Evolutionary conservation across 305 asterid species (phyloP).

Genomic region (Solanum hybrid): DNA sequence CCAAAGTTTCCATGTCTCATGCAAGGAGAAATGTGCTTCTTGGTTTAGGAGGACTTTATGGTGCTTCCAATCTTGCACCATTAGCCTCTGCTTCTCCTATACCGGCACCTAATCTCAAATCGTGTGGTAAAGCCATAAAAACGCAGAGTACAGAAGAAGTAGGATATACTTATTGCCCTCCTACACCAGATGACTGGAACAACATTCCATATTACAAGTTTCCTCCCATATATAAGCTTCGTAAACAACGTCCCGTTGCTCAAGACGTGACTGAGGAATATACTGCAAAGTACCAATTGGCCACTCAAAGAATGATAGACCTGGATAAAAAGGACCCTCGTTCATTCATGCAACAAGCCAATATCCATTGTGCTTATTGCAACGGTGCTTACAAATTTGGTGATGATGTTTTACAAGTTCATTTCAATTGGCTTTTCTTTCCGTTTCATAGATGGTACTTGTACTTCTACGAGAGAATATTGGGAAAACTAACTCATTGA

Average conservation of each 20-base stretch:
- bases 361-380: slow-evolving; percentile 24
- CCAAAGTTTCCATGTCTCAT: no score
- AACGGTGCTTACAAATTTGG: slow-evolving; percentile 6
- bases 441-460: slow-evolving; percentile 44
- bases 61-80: no score
- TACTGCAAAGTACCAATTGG: not conserved
- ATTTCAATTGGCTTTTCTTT: slow-evolving; percentile 1
- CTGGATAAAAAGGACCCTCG: not conserved
- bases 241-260: slow-evolving; percentile 38
- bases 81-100: no score
- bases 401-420: not conserved
- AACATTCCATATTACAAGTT: not conserved
- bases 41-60: no score
- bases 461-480: slow-evolving; percentile 44
- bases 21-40: no score
- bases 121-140: no score
- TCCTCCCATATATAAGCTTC: not conserved
- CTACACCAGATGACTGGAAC: not conserved
- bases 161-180: no score
- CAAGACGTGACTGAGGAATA: not conserved
- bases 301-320: slow-evolving; percentile 5
- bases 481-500: slow-evolving; percentile 26
- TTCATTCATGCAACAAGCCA: slow-evolving; percentile 14
- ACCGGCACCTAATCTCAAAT: no score
- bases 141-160: no score